These are phyloP conservation scores for Trifolium repens DNA, from an alignment of 306 rosid species.

Conservation along the genomic window DNA sequence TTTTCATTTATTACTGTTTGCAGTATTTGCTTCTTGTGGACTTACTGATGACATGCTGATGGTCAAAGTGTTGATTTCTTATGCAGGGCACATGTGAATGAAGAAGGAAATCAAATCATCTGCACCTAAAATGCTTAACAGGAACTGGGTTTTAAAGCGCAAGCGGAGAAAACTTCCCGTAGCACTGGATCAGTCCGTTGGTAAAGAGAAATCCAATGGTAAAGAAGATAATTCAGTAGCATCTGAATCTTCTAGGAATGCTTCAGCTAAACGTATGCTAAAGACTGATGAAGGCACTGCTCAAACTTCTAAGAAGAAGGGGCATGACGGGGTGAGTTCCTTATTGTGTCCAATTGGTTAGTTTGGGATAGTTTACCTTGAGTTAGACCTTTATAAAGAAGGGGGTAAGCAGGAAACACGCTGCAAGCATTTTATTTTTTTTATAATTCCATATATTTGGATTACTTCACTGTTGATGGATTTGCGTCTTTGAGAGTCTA, in stretches of 20 bases:
- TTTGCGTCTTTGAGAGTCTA: conserved; percentile 21
- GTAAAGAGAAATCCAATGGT: conserved; percentile 66
- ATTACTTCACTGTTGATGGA: conserved; percentile 13
- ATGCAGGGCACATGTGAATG: conserved; percentile 47
- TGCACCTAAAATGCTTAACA: conserved; percentile 73
- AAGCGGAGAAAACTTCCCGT: conserved; percentile 85
- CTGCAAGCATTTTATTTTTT: conserved; percentile 17
- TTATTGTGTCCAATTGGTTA: conserved; percentile 30
- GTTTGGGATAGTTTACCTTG: conserved; percentile 6
- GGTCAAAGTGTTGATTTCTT: conserved; percentile 40
- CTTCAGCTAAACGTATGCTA: conserved; percentile 55
- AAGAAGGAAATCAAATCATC: conserved; percentile 83
- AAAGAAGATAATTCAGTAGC: conserved; percentile 66
- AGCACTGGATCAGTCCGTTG: conserved; percentile 56
- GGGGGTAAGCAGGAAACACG: neutral
- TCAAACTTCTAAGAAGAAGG: conserved; percentile 80
- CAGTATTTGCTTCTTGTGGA: neutral
- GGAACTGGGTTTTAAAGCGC: conserved; percentile 96
- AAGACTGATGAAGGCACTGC: conserved; percentile 63
- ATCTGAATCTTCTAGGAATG: conserved; percentile 66
- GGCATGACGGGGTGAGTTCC: conserved; percentile 94
- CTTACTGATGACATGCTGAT: conserved; percentile 41
- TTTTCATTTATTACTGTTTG: neutral
- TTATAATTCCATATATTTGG: conserved; percentile 36
- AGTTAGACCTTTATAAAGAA: conserved; percentile 21